Evolutionary conservation across 495 filamentous ascomycete species (phyloP), one percentile per base, ranked within the genome.

Genomic region (Baudoinia panamericana): DNA sequence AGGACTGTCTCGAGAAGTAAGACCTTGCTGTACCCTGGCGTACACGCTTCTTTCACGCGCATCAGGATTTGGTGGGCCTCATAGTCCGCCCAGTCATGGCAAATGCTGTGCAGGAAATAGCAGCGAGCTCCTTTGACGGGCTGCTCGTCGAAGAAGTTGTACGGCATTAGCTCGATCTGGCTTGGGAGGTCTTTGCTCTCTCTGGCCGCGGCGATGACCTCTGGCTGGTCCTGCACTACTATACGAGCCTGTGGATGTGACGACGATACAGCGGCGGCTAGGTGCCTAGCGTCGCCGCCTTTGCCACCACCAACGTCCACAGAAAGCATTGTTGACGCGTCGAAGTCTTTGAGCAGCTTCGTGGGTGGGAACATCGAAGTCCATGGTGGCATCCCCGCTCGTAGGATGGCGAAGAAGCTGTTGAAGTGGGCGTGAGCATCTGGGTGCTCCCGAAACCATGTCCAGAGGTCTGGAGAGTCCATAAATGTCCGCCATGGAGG

Each of bases 121-220:
- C 63, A 45, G 23, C 64, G 60, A 0, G 64, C 65, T 9, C 50
- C 45, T 18, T 53, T 48, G 41, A 60, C 46, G 2, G 64, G 63
- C 25, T 68, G 63, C 20, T 32, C 12, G 5, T 51, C 25, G 53
- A 67, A 68, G 38, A 67, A 67, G 32, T 64, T 56, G 28, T 68
- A 62, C 11, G 41, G 36, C 43, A 61, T 43, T 42, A 68, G 62
- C 30, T 52, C 34, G 11, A 66, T 49, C 1, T 55, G 51, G 18
- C 18, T 13, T 20, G 21, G 10, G 5, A 45, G 26, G 16, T 45
- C 37, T 13, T 23, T 11, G 12, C 20, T n/a, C 22, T 36, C n/a
- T n/a, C n/a, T 23, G 26, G 25, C 38, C 20, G 24, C 38, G 15
- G n/a, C 19, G 26, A 39, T 19, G 12, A 29, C 15, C 10, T 10